Percentiles rank a stretch among this genome's conserved stretches.
phyloP scores from a whole-genome alignment of 331 rosid species.

The Quercus lobata region DNA sequence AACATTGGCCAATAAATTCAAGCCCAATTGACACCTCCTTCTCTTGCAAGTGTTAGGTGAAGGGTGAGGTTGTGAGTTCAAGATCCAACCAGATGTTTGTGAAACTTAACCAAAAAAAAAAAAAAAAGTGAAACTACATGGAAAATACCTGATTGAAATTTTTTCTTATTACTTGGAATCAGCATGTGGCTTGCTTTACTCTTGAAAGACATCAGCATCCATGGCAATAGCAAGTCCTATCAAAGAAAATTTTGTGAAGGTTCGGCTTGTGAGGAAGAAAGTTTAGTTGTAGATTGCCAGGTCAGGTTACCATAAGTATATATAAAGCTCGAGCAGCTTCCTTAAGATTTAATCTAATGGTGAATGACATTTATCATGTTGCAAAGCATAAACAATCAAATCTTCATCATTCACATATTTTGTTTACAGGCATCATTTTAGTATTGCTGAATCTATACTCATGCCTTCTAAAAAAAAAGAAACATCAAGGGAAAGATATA shows the following conservation, averaged over 20 bases:
- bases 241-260: neutral
- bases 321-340: no score
- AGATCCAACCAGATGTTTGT: no score
- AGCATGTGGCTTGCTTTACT: neutral
- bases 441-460: no score
- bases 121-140: neutral
- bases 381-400: neutral
- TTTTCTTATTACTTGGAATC: neutral
- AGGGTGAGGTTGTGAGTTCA: no score
- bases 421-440: no score
- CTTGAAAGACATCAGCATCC: neutral
- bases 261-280: neutral
- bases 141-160: neutral
- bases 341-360: no score
- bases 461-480: neutral
- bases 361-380: neutral
- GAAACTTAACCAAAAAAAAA: no score
- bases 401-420: no score
- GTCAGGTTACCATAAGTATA: no score
- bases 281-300: neutral
- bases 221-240: neutral
- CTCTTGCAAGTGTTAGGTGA: no score
- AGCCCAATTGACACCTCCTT: no score
- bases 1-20: no score
- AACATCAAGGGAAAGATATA: neutral